Evolutionary conservation across 805 yeast species (phyloP).

Genomic region (Candida fluviatilis): DNA sequence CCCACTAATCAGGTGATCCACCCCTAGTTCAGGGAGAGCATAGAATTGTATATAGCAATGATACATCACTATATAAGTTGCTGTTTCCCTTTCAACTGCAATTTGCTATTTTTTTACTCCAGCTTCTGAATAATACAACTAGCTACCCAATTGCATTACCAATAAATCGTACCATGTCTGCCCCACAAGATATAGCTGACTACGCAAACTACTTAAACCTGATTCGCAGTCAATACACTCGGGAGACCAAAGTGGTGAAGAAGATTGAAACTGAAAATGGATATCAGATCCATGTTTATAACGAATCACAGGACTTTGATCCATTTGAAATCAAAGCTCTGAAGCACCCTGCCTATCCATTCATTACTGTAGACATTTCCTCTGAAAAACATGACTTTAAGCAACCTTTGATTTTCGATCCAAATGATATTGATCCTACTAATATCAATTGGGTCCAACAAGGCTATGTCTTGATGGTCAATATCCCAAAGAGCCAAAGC

Average conservation of each 20-base stretch:
- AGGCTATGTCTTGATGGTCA: neutral
- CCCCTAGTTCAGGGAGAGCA: neutral
- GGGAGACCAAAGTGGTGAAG: constrained; percentile 23
- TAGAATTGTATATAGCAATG: neutral
- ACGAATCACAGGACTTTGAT: constrained; percentile 29
- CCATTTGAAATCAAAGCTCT: constrained; percentile 28
- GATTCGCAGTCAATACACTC: constrained; percentile 7
- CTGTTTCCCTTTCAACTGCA: no score
- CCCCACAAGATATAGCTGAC: neutral
- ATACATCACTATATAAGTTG: neutral
- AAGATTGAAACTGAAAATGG: constrained; percentile 30
- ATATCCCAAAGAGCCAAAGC: constrained; percentile 1
- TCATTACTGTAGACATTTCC: constrained; percentile 16
- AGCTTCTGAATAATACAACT: neutral
- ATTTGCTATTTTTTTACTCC: no score
- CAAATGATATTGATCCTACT: constrained; percentile 24
- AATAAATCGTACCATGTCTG: neutral
- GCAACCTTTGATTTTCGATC: constrained; percentile 26
- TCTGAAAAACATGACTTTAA: constrained; percentile 27
- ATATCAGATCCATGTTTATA: constrained; percentile 34
- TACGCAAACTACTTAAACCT: neutral
- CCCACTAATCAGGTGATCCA: neutral
- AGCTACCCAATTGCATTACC: neutral
- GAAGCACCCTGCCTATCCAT: constrained; percentile 13
- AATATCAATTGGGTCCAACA: constrained; percentile 24